Conservation (phyloP, 257 asterid species). For the Nicotiana knightiana region DNA sequence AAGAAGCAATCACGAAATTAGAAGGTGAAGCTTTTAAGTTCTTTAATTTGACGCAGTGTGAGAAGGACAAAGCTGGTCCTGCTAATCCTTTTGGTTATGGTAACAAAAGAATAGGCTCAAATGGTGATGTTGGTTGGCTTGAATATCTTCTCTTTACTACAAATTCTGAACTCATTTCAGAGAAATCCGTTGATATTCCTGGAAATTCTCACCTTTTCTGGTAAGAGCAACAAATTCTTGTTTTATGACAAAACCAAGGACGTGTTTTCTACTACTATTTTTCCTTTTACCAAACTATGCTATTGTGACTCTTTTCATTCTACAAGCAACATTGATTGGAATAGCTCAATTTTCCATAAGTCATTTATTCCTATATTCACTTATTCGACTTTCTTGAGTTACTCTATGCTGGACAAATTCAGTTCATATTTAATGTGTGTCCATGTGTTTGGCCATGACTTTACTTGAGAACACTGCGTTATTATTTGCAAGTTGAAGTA, state of each 20-base stretch:
- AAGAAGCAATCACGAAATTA: slow-evolving; percentile 14
- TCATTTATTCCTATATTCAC: not conserved
- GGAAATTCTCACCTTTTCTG: slow-evolving; percentile 12
- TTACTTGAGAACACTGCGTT: not conserved
- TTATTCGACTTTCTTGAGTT: not conserved
- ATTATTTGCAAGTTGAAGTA: not conserved
- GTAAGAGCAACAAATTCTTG: not conserved
- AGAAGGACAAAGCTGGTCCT: slow-evolving; percentile 19
- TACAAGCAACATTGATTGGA: too few relatives aligned
- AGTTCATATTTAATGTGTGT: not conserved
- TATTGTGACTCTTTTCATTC: too few relatives aligned
- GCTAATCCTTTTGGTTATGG: slow-evolving; percentile 31
- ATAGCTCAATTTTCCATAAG: too few relatives aligned
- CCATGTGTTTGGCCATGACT: not conserved
- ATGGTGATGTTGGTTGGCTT: slow-evolving; percentile 30
- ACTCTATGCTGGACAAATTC: not conserved
- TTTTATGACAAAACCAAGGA: not conserved
- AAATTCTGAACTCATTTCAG: slow-evolving; percentile 6
- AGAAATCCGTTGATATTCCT: slow-evolving; percentile 2
- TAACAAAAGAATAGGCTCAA: slow-evolving; percentile 21
- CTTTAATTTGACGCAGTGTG: slow-evolving; percentile 19
- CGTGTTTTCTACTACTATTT: too few relatives aligned
- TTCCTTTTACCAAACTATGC: too few relatives aligned
- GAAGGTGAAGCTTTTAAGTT: slow-evolving; percentile 22
- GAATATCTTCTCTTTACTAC: slow-evolving; percentile 22